Evolutionary conservation across 176 grass and related monocot genomes (phyloP).

Genomic region (Eleusine coracana): DNA sequence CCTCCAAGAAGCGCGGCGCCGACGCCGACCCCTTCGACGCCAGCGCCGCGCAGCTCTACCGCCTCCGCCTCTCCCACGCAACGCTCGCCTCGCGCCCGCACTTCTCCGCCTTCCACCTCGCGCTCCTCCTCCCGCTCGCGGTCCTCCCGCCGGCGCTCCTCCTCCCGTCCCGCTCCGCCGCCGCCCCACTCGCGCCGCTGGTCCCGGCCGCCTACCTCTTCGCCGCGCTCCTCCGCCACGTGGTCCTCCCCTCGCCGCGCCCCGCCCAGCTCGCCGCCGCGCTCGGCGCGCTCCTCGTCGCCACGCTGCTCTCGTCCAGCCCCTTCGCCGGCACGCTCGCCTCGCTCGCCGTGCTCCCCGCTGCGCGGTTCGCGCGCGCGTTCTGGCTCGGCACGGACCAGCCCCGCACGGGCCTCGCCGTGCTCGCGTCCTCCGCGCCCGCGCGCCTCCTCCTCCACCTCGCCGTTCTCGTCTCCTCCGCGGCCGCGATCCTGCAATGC

Average conservation of each 20-base stretch:
- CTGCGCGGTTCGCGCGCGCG: slow-evolving; percentile 59
- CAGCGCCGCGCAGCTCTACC: slow-evolving; percentile 75
- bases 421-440: slow-evolving; percentile 58
- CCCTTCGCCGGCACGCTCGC: slow-evolving; percentile 58
- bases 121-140: slow-evolving; percentile 52
- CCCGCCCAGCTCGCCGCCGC: slow-evolving; percentile 51
- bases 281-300: slow-evolving; percentile 44
- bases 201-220: slow-evolving; percentile 44
- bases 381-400: slow-evolving; percentile 96
- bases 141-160: slow-evolving; percentile 46
- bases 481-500: slow-evolving; percentile 46
- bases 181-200: slow-evolving; percentile 25
- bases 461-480: slow-evolving; percentile 53
- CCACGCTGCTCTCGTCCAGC: slow-evolving; percentile 52
- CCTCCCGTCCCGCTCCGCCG: slow-evolving; percentile 20
- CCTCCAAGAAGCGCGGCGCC: slow-evolving; percentile 53
- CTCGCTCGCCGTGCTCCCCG: slow-evolving; percentile 57
- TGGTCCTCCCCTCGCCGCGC: slow-evolving; percentile 51
- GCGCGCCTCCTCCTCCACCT: slow-evolving; percentile 52
- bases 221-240: slow-evolving; percentile 53
- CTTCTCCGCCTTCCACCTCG: slow-evolving; percentile 57
- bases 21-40: slow-evolving; percentile 50
- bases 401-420: slow-evolving; percentile 62
- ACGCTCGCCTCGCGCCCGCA: slow-evolving; percentile 61
- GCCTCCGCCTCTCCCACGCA: slow-evolving; percentile 73